Percentiles rank a stretch among this genome's conserved stretches.
phyloP scores from a whole-genome alignment of 305 asterid genomes.

The Fraxinus floribunda region DNA sequence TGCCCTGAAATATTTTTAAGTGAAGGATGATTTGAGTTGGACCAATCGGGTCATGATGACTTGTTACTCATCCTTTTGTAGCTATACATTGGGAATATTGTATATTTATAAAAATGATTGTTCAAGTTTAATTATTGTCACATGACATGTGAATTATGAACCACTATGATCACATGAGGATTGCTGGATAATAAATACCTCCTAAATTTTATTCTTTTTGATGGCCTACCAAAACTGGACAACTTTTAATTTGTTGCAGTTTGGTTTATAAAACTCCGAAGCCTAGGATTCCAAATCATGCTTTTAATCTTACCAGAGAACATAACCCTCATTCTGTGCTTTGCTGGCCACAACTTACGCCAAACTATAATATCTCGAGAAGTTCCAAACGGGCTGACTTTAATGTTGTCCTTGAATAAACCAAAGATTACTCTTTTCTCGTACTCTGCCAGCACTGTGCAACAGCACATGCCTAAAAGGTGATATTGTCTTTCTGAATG shows the following conservation, averaged over 20 bases:
- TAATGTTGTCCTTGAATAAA: neutral
- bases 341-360: neutral
- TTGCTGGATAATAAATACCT: neutral
- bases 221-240: neutral
- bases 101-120: constrained; percentile 7
- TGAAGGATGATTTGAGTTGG: constrained; percentile 8
- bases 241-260: neutral
- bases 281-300: neutral
- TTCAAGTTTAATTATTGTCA: neutral
- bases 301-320: neutral
- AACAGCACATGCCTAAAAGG: neutral
- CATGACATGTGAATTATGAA: constrained; percentile 11
- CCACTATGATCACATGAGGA: constrained; percentile 1
- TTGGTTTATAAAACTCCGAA: neutral
- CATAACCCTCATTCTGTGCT: neutral
- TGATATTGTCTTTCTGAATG: neutral
- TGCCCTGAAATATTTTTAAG: constrained; percentile 6
- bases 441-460: neutral
- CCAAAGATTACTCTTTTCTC: neutral
- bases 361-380: neutral
- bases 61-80: constrained; percentile 7
- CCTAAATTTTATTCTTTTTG: neutral
- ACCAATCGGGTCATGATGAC: constrained; percentile 10
- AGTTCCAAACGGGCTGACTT: neutral
- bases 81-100: neutral